Evolutionary conservation across 2,329 filamentous ascomycete genomes (phyloP).

Genomic region (Penicillium sclerotiorum): DNA sequence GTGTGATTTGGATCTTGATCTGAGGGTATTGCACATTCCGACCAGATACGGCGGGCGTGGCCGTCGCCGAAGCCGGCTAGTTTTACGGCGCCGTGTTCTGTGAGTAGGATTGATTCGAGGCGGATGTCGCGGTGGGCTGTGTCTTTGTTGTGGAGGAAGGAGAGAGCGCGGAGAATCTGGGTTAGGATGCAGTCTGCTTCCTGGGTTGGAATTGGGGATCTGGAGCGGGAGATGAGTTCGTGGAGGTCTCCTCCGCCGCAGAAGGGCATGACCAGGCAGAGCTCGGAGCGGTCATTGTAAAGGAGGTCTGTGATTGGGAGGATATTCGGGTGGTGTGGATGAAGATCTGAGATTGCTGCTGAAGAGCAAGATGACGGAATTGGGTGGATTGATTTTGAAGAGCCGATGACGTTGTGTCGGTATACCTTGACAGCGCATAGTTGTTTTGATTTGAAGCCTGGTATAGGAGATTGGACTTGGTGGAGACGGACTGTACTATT

Average conservation of each 20-base stretch:
- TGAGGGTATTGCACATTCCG: conserved; percentile 11
- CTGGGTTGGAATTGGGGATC: conserved; percentile 70
- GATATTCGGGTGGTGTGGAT: conserved; percentile 33
- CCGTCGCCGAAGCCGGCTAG: conserved; percentile 85
- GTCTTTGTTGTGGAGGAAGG: conserved; percentile 74
- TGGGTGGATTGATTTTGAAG: background rate
- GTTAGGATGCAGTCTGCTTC: conserved; percentile 92
- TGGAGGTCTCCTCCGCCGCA: conserved; percentile 86
- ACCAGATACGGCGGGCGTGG: conserved; percentile 72
- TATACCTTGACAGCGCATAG: conserved; percentile 34
- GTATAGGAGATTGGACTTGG: conserved; percentile 8
- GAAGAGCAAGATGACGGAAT: conserved; percentile 1
- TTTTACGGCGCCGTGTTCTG: conserved; percentile 77
- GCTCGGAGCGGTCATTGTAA: conserved; percentile 29
- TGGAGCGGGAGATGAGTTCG: conserved; percentile 73
- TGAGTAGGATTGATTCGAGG: conserved; percentile 88
- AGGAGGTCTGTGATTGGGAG: conserved; percentile 30
- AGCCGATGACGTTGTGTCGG: conserved; percentile 16
- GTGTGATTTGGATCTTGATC: background rate
- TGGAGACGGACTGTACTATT: conserved; percentile 31
- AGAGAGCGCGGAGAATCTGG: conserved; percentile 45
- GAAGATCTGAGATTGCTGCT: conserved; percentile 15
- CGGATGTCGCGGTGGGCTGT: conserved; percentile 95
- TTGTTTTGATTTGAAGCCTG: conserved; percentile 8
- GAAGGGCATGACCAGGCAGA: conserved; percentile 33